Conservation (phyloP, 2,329 filamentous ascomycete genomes). For the Ophiostoma novo-ulmi region DNA sequence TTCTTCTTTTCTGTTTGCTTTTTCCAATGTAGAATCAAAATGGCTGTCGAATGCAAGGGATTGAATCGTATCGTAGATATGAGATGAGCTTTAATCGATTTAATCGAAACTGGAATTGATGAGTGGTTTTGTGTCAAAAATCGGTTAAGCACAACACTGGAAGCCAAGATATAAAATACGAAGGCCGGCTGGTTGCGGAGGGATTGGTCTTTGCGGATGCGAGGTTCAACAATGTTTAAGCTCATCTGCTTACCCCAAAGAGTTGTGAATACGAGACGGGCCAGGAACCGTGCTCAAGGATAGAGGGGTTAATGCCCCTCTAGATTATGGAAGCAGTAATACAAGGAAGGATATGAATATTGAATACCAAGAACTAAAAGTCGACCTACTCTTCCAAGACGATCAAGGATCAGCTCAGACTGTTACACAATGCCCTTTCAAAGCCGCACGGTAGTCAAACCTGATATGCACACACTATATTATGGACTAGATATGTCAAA, state of each 20-base stretch:
- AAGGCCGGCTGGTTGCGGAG: background rate
- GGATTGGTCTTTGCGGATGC: background rate
- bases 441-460: background rate
- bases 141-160: background rate
- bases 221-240: background rate
- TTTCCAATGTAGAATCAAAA: background rate
- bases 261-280: background rate
- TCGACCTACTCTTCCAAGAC: background rate
- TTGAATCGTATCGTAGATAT: background rate
- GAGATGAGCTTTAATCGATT: background rate
- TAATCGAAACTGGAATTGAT: background rate
- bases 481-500: background rate
- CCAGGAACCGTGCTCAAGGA: constrained; percentile 9
- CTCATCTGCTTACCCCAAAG: background rate
- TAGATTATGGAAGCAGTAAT: background rate
- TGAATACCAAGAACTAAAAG: background rate
- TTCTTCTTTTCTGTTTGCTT: background rate
- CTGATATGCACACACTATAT: background rate
- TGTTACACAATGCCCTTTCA: background rate
- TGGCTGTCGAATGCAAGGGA: background rate
- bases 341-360: background rate
- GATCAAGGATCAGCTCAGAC: background rate
- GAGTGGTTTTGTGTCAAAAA: background rate
- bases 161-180: background rate
- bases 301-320: background rate